Base-by-base conservation (phyloP, 345 rosid species). In the Pelargonium nanum region DNA sequence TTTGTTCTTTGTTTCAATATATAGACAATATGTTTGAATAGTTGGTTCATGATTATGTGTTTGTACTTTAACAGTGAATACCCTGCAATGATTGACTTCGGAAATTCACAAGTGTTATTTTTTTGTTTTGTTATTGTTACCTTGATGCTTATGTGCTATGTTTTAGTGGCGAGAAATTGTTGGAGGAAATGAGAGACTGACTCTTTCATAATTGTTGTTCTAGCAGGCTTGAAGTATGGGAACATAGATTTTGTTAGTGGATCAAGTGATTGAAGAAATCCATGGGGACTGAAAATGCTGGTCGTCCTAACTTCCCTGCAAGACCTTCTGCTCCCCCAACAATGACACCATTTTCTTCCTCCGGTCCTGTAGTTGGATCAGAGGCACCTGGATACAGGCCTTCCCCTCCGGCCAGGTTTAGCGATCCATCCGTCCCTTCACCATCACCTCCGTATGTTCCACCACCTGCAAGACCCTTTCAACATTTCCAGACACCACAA, bases 401-500 rank as follows among this genome's bases (percentile, higher is more conserved):
- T 61, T 58, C 58, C 13, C 73, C 68, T 19, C 81, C 72, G 12
- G 54, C 72, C 19, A 61, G 67, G 61, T 74, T 75, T 24, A 73
- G 58, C 25, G 76, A 60, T 71, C 80, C 85, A 22, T 68, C 88
- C 5, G 72, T 70, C 63, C 32, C 82, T 45, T 62, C 83, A 75
- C 72, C 80, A 17, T 62, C 85, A 0, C n/a, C 82, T 58, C 58
- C 83, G 25, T 81, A 75, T 75, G 72, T 59, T 40, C 86, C 84
- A 25, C 83, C 91, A 45, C 54, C 83, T 57, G 67, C 70, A 19
- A 81, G 73, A 45, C 67, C 80, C 70, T 75, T 77, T 60, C 93
- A 80, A 65, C 82, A 72, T 21, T 72, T 64, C 74, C 84, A 83
- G 58, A 22, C 86, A 20, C 91, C 85, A 13, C 86, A 74, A 12